A percentile compares a stretch with the other conserved stretches of the same genome.
phyloP scores from a whole-genome alignment of 1,139 yeast genomes.

The Scheffersomyces parashehatae region DNA sequence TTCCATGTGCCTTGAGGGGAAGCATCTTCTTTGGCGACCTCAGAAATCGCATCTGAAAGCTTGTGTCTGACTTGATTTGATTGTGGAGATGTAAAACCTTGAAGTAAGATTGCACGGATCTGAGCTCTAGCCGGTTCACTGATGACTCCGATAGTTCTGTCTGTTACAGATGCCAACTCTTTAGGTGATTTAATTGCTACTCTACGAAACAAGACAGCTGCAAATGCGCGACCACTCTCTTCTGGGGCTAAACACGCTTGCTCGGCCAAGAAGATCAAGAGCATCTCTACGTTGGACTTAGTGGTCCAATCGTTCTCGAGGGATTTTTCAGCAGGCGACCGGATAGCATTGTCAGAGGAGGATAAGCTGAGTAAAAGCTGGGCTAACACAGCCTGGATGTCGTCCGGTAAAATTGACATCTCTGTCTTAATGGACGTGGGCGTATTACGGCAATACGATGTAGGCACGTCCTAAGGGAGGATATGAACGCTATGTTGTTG shows the following conservation, averaged over 20 bases:
- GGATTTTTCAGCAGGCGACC: slow-evolving; percentile 76
- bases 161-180: slow-evolving; percentile 60
- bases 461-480: no score
- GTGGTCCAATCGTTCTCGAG: slow-evolving; percentile 77
- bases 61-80: slow-evolving; percentile 82
- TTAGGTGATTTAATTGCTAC: slow-evolving; percentile 78
- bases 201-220: slow-evolving; percentile 88
- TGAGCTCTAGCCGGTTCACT: slow-evolving; percentile 59
- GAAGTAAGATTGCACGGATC: slow-evolving; percentile 64
- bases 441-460: no score
- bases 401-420: slow-evolving; percentile 66
- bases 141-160: slow-evolving; percentile 75
- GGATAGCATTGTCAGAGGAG: slow-evolving; percentile 62
- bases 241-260: slow-evolving; percentile 65
- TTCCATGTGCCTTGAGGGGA: slow-evolving; percentile 64
- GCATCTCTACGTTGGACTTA: slow-evolving; percentile 60
- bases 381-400: slow-evolving; percentile 54
- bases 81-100: slow-evolving; percentile 70
- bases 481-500: no score
- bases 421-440: slow-evolving; percentile 4
- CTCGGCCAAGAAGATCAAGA: slow-evolving; percentile 79
- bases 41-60: slow-evolving; percentile 91
- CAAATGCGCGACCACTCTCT: slow-evolving; percentile 59
- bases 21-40: slow-evolving; percentile 72
- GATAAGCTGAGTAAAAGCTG: slow-evolving; percentile 68